Conservation (phyloP, 2,329 filamentous ascomycete species). For the Immersiporthe knoxdaviesiana region DNA sequence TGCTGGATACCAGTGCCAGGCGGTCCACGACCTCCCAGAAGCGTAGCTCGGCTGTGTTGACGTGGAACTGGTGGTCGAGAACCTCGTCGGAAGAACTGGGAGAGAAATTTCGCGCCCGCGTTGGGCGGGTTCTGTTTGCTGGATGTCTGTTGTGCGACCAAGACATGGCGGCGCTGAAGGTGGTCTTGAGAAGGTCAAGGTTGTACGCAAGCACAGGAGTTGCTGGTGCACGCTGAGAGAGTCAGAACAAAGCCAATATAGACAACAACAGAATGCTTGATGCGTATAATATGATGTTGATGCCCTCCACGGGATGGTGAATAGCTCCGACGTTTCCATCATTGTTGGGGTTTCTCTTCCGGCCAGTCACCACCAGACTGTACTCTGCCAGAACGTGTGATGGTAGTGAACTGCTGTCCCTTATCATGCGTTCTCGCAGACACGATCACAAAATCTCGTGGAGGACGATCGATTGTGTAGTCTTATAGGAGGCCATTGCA, state of each 20-base stretch:
- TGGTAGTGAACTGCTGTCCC: background rate
- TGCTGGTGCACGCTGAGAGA: background rate
- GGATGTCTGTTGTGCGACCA: background rate
- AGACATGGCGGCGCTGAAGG: background rate
- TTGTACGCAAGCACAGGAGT: background rate
- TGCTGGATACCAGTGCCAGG: background rate
- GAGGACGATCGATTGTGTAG: background rate
- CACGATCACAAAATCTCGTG: background rate
- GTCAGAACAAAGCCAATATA: background rate
- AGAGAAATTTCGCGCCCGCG: background rate
- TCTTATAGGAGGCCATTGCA: background rate
- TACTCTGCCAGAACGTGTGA: background rate
- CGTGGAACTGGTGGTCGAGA: background rate
- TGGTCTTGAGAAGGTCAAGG: background rate
- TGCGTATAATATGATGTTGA: background rate
- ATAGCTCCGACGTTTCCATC: background rate
- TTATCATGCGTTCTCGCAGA: background rate
- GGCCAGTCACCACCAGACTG: background rate
- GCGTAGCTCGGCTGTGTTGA: background rate
- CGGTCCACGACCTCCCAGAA: constrained; percentile 2
- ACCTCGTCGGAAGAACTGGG: background rate
- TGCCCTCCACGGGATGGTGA: background rate
- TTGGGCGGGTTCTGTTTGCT: background rate
- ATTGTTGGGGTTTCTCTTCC: background rate
- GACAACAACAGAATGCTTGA: background rate